phyloP scores from a whole-genome alignment of 495 filamentous ascomycete species.

The Tuber brumale region DNA sequence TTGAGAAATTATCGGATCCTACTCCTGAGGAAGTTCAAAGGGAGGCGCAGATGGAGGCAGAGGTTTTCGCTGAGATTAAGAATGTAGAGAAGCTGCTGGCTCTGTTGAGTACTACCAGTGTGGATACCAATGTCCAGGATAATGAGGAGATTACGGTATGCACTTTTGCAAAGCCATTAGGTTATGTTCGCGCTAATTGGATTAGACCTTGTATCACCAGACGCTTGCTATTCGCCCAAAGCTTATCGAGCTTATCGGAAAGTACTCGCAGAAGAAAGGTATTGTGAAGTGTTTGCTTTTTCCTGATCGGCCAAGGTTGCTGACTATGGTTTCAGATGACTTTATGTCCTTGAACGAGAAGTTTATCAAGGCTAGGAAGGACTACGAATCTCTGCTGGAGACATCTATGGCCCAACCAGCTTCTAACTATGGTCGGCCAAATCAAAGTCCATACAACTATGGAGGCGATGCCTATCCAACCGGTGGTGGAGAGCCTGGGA shows the following conservation, averaged over 20 bases:
- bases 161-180: not conserved
- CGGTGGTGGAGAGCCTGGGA: conserved; percentile 39
- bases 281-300: conserved; percentile 23
- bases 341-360: conserved; percentile 98
- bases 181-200: conserved; percentile 16
- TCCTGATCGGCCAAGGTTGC: not conserved
- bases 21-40: conserved; percentile 90
- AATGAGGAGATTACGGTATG: conserved; percentile 87
- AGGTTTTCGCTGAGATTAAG: conserved; percentile 97
- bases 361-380: conserved; percentile 95
- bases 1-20: conserved; percentile 92
- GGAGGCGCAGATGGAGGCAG: conserved; percentile 93
- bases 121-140: conserved; percentile 75
- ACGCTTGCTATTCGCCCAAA: conserved; percentile 92
- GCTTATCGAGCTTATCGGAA: conserved; percentile 95
- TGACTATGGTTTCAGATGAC: conserved; percentile 58
- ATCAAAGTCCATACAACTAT: conserved; percentile 60
- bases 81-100: conserved; percentile 97
- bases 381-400: conserved; percentile 93
- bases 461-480: conserved; percentile 46
- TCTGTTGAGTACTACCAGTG: conserved; percentile 85
- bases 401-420: conserved; percentile 89
- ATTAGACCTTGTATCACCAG: conserved; percentile 77
- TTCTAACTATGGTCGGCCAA: conserved; percentile 62
- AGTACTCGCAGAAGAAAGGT: conserved; percentile 99